Conservation (phyloP, 164 flowering plant species). For the grape (Vitis vinifera) region DNA sequence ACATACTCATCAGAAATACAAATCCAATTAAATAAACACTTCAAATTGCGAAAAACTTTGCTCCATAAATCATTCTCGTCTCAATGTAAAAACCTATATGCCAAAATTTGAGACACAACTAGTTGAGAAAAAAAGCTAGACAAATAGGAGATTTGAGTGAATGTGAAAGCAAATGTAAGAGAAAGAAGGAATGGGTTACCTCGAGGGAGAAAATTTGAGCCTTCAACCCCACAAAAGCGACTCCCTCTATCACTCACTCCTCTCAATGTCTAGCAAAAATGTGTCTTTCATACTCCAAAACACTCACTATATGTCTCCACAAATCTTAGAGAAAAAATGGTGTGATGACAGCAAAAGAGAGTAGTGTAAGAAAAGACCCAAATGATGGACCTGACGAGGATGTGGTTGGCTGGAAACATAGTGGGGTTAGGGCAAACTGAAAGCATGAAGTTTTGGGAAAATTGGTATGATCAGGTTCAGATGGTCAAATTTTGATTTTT, state of each 20-base stretch:
- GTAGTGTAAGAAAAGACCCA: conserved; percentile 26
- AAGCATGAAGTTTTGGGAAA: too few relatives aligned
- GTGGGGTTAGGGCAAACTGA: too few relatives aligned
- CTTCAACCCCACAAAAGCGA: background rate
- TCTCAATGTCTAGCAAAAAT: background rate
- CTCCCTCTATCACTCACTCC: background rate
- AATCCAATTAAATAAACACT: background rate
- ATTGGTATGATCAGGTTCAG: too few relatives aligned
- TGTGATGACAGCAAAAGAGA: conserved; percentile 11
- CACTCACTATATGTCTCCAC: conserved; percentile 1
- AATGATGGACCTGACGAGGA: conserved; percentile 30
- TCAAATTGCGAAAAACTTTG: too few relatives aligned
- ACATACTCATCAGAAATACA: conserved; percentile 3
- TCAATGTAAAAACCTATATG: too few relatives aligned
- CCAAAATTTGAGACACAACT: background rate
- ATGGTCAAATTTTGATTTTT: too few relatives aligned
- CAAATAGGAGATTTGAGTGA: background rate
- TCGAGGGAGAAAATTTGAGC: conserved; percentile 1
- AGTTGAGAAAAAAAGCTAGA: background rate
- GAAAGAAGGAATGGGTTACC: conserved; percentile 7
- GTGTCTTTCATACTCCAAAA: background rate
- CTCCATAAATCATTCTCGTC: too few relatives aligned
- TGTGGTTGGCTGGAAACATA: conserved; percentile 3
- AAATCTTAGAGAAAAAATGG: background rate
- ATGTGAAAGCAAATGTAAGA: background rate